Evolutionary conservation across 768 basidiomycete genomes (phyloP), one percentile per base, ranked within the genome.

Genomic region (Strobilomyces dryophilus): DNA sequence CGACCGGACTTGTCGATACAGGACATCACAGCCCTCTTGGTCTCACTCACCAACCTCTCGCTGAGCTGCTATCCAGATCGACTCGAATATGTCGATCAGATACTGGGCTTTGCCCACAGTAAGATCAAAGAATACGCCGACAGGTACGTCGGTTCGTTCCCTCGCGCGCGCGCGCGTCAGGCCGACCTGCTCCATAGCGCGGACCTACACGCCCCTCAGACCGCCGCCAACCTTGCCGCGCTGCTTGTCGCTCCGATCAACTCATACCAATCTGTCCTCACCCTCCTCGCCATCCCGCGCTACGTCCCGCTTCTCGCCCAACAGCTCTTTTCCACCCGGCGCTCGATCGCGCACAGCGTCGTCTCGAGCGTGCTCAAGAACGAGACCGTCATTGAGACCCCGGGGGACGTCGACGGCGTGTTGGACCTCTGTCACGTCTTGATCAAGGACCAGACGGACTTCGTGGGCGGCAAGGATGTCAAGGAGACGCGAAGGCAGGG

Each of bases 1-100:
- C 89, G 97, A 55, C 97, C 97, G 12, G 97, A 99, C 69, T 74
- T 99, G 31, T 92, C 93, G 43, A 92, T 99, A 66, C 95, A 98
- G 70, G 97, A 99, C 64, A 87, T 98, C 67, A 98, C 97, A 0
- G 97, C 95, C 0, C 83, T 98, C 18, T 77, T 98, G 48, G 95
- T 98, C 17, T 99, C 97, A 1, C 75, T 99, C 36, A 90, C 92
- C 31, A 98, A 98, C 69, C 80, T 98, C 11, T 95, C 93, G 0
- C 74, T 99, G 24, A 95, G 92, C 69, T 98, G 95, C 71, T 99
- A 99, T 69, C 97, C 97, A 2, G 95, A 98, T 65, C 79, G 92
- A 59, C 79, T 98, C 46, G 94, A 98, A 75, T 98, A 98, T 64
- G 93, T 99, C 36, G 94, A 98, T 62, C 95, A 98, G 71, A 85